Evolutionary conservation across 2,329 filamentous ascomycete species (phyloP).

Genomic region (Zasmidium citrigriseum): DNA sequence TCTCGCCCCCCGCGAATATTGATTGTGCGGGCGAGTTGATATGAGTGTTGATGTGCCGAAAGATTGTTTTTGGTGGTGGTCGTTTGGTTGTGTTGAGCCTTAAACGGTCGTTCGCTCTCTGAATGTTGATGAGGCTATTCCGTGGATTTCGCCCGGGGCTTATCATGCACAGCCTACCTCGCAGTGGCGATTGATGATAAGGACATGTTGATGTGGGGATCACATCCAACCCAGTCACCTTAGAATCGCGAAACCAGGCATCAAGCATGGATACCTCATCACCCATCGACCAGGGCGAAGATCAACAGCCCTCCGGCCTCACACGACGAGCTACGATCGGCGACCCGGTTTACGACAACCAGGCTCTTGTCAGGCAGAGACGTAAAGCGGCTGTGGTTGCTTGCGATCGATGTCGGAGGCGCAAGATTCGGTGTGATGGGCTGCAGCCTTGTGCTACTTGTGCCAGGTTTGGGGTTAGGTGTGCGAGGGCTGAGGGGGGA

Average conservation of each 20-base stretch:
- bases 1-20: no score
- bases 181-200: no score
- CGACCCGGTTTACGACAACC: constrained; percentile 17
- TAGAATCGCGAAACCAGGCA: not conserved
- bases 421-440: constrained; percentile 20
- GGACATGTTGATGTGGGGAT: not conserved
- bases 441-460: constrained; percentile 18
- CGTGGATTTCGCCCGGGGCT: no score
- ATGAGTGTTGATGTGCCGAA: no score
- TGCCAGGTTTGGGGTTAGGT: constrained; percentile 18
- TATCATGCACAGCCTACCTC: not conserved
- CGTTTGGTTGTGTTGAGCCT: not conserved
- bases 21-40: no score
- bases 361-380: constrained; percentile 13
- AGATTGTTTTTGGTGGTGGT: no score
- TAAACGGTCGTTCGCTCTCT: no score
- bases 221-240: not conserved
- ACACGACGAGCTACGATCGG: constrained; percentile 21
- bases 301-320: constrained; percentile 5
- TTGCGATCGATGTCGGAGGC: constrained; percentile 13
- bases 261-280: not conserved
- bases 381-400: constrained; percentile 14
- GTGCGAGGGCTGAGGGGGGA: constrained; percentile 15
- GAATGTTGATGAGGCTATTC: no score
- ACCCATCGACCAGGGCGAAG: not conserved